Evolutionary conservation across 495 filamentous ascomycete species (phyloP).

Genomic region (Aspergillus indologenus): DNA sequence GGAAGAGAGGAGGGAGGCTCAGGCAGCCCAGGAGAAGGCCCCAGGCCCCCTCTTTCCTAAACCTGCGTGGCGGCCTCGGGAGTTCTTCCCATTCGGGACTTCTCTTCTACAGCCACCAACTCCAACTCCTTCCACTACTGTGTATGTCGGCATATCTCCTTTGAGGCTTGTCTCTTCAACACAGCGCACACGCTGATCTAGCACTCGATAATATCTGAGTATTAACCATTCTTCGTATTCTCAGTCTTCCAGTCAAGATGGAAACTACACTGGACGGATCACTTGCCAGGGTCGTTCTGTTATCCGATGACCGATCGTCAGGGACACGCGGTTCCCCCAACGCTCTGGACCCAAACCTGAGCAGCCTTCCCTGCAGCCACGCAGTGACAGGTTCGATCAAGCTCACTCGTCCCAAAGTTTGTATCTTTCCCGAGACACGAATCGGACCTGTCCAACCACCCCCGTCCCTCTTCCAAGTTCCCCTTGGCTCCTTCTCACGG

Average conservation of each 20-base stretch:
- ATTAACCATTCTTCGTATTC: no score
- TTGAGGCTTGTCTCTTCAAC: no score
- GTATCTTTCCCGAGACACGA: neutral
- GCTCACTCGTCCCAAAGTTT: neutral
- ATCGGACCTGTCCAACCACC: neutral
- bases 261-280: neutral
- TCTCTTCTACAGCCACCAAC: neutral
- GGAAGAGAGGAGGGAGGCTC: neutral
- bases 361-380: neutral
- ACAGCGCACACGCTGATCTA: no score
- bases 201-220: no score
- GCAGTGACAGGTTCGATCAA: neutral
- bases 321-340: neutral
- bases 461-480: neutral
- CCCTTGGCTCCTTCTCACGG: neutral
- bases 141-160: neutral
- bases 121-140: no score
- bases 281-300: neutral
- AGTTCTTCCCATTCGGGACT: neutral
- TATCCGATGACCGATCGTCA: neutral
- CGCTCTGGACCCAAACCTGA: neutral
- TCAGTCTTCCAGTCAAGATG: no score
- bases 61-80: neutral
- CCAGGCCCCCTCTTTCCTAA: neutral
- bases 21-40: neutral